Conservation (phyloP, 2,329 filamentous ascomycete genomes). For the Microsporum audouinii region DNA sequence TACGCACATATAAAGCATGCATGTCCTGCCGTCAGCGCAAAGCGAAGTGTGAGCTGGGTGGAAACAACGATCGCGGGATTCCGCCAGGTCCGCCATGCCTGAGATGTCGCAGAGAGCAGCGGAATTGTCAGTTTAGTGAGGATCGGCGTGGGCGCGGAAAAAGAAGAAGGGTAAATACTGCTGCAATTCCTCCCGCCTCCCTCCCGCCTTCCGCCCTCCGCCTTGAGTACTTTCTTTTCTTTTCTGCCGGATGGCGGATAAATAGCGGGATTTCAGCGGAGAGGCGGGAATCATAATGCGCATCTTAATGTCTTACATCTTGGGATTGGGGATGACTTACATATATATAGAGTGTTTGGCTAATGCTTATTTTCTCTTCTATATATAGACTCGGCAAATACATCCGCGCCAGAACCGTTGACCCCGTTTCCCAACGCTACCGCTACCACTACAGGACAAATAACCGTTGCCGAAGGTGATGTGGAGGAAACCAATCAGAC, state of each 20-base stretch:
- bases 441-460: conserved; percentile 9
- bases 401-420: conserved; percentile 3
- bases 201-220: neutral
- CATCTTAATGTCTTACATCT: neutral
- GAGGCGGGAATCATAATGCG: neutral
- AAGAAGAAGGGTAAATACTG: conserved; percentile 18
- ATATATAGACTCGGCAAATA: conserved; percentile 1
- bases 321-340: neutral
- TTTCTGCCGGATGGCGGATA: conserved; percentile 1
- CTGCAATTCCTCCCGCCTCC: neutral
- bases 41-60: conserved; percentile 41
- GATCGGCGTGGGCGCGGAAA: conserved; percentile 32
- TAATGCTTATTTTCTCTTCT: neutral
- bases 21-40: conserved; percentile 43
- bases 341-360: neutral
- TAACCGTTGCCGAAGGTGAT: conserved; percentile 8
- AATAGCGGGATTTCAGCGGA: neutral
- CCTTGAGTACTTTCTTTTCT: neutral
- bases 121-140: conserved; percentile 39
- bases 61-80: conserved; percentile 26
- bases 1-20: conserved; percentile 46
- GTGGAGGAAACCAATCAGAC: neutral
- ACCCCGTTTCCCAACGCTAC: conserved; percentile 4
- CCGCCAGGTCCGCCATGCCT: conserved; percentile 34
- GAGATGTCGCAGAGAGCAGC: conserved; percentile 41